Evolutionary conservation across 1,284 basidiomycete genomes (phyloP), one percentile per base, ranked within the genome.

Genomic region (Melampsora abietis-canadensis): DNA sequence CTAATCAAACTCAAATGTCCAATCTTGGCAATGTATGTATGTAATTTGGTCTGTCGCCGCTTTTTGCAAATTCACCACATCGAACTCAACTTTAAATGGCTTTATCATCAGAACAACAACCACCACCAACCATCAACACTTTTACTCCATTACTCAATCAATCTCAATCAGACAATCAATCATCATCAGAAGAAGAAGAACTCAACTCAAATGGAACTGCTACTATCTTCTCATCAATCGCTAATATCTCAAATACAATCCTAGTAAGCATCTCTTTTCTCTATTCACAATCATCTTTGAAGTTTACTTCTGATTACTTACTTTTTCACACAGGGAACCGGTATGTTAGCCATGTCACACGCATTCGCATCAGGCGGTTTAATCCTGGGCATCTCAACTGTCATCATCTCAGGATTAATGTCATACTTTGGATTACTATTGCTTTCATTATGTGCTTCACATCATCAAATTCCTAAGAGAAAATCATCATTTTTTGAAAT

Each of bases 341-440:
- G 66, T 19, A 81, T 81, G 80, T 77, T 82, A 21, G 78, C 82
- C 27, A 81, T 81, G 44, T 82, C 83, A 0, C 81, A 82, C 54
- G 82, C 82, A 0, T 82, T 84, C 73, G 80, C 81, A 4, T 81
- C 80, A 15, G 82, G 82, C 12, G 83, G 83, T n/a, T 73, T 83
- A 37, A 76, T 83, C 2, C 79, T 93, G 2, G 95, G 95, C 14
- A 87, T 94, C 68, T 80, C 93, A 19, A 92, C 92, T 40, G 95
- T 96, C 79, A 77, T 90, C n/a, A 87, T 94, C 78, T 97, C 92
- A 51, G 95, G 91, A 5, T 82, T 82, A 8, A 88, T 91, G 12
- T 90, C 90, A 2, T 88, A 86, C 0, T 92, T 96, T 78, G 96
- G 95, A 7, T 84, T 99, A 2, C 94, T 96, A 81, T 86, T 98